These are phyloP conservation scores for Ogataea pini DNA, from an alignment of 805 yeast species.

Conservation along the genomic window DNA sequence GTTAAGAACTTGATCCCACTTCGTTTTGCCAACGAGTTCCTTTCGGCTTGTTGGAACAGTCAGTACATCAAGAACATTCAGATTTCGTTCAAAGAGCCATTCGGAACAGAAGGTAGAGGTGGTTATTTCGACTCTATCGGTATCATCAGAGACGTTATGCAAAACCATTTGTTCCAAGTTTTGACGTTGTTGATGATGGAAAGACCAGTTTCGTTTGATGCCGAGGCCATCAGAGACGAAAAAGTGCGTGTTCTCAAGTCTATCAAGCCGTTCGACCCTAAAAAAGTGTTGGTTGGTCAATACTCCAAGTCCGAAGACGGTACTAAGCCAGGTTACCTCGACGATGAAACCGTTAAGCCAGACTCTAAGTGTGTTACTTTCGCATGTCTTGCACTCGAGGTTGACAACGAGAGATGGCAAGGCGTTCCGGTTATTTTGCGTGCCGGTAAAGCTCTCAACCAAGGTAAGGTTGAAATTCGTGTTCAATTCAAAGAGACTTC, in stretches of 20 bases:
- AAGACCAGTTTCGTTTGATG: conserved; percentile 85
- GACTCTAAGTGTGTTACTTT: conserved; percentile 88
- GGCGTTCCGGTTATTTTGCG: conserved; percentile 95
- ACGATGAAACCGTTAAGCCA: conserved; percentile 84
- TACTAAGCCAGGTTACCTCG: conserved; percentile 83
- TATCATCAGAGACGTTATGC: conserved; percentile 97
- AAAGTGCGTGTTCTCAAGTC: conserved; percentile 91
- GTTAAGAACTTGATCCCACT: conserved; percentile 88
- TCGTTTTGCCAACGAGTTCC: conserved; percentile 87
- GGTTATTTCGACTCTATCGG: conserved; percentile 96
- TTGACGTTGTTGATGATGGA: conserved; percentile 93
- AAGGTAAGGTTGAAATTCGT: conserved; percentile 92
- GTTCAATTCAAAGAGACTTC: conserved; percentile 88
- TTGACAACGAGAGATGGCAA: conserved; percentile 95
- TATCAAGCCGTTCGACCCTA: conserved; percentile 61
- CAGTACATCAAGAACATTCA: conserved; percentile 78
- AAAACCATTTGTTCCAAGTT: conserved; percentile 93
- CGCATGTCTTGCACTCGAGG: conserved; percentile 79
- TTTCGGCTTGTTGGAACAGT: conserved; percentile 87
- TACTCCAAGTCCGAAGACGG: conserved; percentile 86
- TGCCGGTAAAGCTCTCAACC: conserved; percentile 97
- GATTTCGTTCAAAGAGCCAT: conserved; percentile 94
- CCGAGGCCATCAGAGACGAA: conserved; percentile 94
- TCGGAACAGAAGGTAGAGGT: conserved; percentile 98
- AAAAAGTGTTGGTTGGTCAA: conserved; percentile 83